Percentiles rank a stretch among this genome's conserved stretches.
phyloP scores from a whole-genome alignment of 176 grass and related monocot species.

The Rhynchospora pubera region DNA sequence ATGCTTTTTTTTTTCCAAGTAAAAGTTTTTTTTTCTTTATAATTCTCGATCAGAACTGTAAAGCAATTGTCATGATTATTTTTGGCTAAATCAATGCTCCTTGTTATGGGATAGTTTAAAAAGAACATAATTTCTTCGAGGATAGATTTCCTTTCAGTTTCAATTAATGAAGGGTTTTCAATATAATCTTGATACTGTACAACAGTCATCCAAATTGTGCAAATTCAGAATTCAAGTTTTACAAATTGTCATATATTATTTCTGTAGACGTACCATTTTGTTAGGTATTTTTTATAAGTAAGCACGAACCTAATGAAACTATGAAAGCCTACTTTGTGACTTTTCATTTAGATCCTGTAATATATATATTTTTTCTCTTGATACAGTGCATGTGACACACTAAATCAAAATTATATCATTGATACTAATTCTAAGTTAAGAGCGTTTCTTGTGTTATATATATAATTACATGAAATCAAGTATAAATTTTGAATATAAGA shows the following conservation, averaged over 20 bases:
- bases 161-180: neutral
- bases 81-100: neutral
- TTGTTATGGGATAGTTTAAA: neutral
- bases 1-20: too few species aligned
- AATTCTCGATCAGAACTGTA: neutral
- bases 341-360: too few species aligned
- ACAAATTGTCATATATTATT: neutral
- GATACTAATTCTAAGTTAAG: too few species aligned
- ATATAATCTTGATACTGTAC: neutral
- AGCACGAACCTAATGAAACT: neutral
- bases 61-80: neutral
- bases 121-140: neutral
- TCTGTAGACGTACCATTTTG: neutral
- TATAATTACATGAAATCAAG: too few species aligned
- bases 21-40: too few species aligned
- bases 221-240: neutral
- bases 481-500: too few species aligned
- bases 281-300: neutral
- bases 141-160: neutral
- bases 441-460: too few species aligned
- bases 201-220: neutral
- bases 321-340: neutral
- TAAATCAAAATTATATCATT: too few species aligned
- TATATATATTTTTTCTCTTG: too few species aligned
- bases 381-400: too few species aligned